Conservation (phyloP, 2,329 filamentous ascomycete genomes). For the Anisogramma anomala region DNA sequence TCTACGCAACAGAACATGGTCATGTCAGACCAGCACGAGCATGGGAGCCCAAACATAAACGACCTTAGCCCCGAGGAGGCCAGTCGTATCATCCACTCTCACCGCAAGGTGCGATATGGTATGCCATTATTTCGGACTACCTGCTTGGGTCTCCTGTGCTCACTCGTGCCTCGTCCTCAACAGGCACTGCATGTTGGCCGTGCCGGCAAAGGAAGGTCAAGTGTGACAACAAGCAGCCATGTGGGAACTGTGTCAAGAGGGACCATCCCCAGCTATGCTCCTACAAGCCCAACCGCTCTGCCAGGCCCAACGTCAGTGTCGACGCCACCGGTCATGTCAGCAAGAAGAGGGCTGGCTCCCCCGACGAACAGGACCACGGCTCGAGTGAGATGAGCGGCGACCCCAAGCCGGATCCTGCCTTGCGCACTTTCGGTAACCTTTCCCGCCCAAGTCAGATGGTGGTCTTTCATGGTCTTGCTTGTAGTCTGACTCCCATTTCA, state of each 20-base stretch:
- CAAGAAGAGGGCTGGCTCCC: slow-evolving; percentile 15
- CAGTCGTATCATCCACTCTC: slow-evolving; percentile 56
- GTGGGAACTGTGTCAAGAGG: slow-evolving; percentile 56
- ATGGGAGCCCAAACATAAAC: slow-evolving; percentile 37
- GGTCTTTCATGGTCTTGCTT: slow-evolving; percentile 3
- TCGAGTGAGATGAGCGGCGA: slow-evolving; percentile 26
- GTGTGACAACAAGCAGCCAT: slow-evolving; percentile 57
- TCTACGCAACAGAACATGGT: slow-evolving; percentile 10
- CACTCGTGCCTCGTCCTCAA: background rate
- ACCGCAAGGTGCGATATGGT: slow-evolving; percentile 59
- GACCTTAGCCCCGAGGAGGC: slow-evolving; percentile 54
- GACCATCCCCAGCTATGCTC: slow-evolving; percentile 54
- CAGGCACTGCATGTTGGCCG: slow-evolving; percentile 55
- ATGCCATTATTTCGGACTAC: too few relatives aligned
- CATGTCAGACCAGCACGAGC: slow-evolving; percentile 33
- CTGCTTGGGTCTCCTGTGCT: too few relatives aligned
- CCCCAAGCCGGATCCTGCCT: slow-evolving; percentile 27
- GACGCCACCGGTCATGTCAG: slow-evolving; percentile 15
- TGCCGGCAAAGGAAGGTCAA: slow-evolving; percentile 58
- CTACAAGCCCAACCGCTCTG: slow-evolving; percentile 50
- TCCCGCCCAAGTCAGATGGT: slow-evolving; percentile 8
- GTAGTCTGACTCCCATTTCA: slow-evolving; percentile 17
- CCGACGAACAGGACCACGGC: slow-evolving; percentile 29
- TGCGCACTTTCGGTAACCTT: slow-evolving; percentile 21
- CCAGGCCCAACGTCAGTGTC: slow-evolving; percentile 19